Percentiles rank a stretch among this genome's conserved stretches.
phyloP scores from a whole-genome alignment of 768 basidiomycete genomes.

The Russula vinacea region DNA sequence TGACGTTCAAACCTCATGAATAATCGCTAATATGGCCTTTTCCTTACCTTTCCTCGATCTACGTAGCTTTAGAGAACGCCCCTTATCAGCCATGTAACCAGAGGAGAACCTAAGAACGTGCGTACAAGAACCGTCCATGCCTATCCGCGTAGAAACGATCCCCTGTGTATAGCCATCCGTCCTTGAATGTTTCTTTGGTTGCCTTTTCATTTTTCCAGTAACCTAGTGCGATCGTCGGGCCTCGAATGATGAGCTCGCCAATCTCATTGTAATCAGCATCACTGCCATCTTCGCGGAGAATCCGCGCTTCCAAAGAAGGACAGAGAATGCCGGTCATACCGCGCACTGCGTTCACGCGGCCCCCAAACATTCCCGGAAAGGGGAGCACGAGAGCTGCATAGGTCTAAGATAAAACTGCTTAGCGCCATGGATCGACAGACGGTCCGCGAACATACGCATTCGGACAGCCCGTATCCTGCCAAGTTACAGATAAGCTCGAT shows the following conservation, averaged over 20 bases:
- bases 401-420: slow-evolving; percentile 20
- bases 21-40: too few relatives aligned
- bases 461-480: slow-evolving; percentile 23
- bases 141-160: slow-evolving; percentile 63
- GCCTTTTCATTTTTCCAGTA: slow-evolving; percentile 73
- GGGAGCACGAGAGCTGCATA: slow-evolving; percentile 8
- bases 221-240: slow-evolving; percentile 56
- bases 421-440: neutral
- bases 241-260: slow-evolving; percentile 63
- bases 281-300: slow-evolving; percentile 55
- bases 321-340: slow-evolving; percentile 57
- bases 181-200: slow-evolving; percentile 58
- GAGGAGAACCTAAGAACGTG: neutral
- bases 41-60: slow-evolving; percentile 66
- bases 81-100: neutral
- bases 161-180: slow-evolving; percentile 75
- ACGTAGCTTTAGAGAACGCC: slow-evolving; percentile 48
- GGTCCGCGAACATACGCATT: slow-evolving; percentile 17
- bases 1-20: neutral
- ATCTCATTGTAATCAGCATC: slow-evolving; percentile 54
- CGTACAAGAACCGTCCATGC: slow-evolving; percentile 64
- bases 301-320: slow-evolving; percentile 61
- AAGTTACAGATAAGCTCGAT: neutral
- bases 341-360: slow-evolving; percentile 30
- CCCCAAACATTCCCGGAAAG: slow-evolving; percentile 18